These are phyloP conservation scores for Botrytis byssoidea DNA, from an alignment of 2,329 filamentous ascomycete species.

Conservation along the genomic window DNA sequence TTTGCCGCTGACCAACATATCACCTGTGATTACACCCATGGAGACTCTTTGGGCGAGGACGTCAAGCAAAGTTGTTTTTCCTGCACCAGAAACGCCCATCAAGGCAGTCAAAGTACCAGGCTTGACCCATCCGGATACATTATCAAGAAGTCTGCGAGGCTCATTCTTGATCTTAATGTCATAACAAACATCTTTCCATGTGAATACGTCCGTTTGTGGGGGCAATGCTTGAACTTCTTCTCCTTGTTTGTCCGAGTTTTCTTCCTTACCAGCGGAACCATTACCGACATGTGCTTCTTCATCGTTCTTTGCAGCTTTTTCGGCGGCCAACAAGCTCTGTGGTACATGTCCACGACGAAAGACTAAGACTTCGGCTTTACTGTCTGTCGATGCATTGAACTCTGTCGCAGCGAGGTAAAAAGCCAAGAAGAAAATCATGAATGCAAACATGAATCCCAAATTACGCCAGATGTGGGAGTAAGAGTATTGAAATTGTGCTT, in stretches of 20 bases:
- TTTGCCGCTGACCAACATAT: constrained; percentile 56
- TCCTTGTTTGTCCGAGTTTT: constrained; percentile 26
- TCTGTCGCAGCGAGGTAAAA: constrained; percentile 66
- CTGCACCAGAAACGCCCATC: constrained; percentile 74
- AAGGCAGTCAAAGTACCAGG: constrained; percentile 68
- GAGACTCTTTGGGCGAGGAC: constrained; percentile 77
- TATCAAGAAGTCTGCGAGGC: constrained; percentile 62
- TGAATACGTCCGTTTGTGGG: constrained; percentile 38
- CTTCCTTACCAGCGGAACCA: constrained; percentile 24
- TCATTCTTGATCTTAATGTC: constrained; percentile 70
- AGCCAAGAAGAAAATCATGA: constrained; percentile 60
- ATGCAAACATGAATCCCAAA: constrained; percentile 66
- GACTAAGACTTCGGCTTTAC: constrained; percentile 73
- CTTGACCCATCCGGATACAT: constrained; percentile 73
- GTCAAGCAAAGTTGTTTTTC: constrained; percentile 83
- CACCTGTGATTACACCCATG: constrained; percentile 84
- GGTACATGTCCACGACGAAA: constrained; percentile 61
- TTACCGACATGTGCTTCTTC: constrained; percentile 27
- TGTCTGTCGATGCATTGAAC: constrained; percentile 62
- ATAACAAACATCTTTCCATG: constrained; percentile 57
- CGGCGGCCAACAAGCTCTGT: constrained; percentile 43
- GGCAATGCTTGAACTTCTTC: constrained; percentile 33
- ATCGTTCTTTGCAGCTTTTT: constrained; percentile 34
- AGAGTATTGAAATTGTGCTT: constrained; percentile 56
- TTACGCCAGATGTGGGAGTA: constrained; percentile 48